These are phyloP conservation scores for Carex myosuroides DNA, from an alignment of 176 grass and related monocot genomes.

Conservation along the genomic window DNA sequence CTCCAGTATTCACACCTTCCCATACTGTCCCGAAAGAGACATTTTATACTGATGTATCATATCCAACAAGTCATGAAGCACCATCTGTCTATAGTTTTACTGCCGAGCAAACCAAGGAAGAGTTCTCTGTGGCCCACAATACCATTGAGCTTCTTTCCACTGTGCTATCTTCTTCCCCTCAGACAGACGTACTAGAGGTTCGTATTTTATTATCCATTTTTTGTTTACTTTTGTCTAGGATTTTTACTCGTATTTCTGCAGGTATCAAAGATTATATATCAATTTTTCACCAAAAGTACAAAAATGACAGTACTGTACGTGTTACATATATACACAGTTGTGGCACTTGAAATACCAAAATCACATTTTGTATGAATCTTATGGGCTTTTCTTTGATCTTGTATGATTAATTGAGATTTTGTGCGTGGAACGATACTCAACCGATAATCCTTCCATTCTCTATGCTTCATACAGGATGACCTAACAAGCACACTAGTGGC, in stretches of 20 bases:
- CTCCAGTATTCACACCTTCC: constrained; percentile 82
- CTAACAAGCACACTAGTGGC: constrained; percentile 63
- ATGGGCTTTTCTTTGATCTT: neutral
- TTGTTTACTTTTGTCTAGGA: neutral
- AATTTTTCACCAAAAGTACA: neutral
- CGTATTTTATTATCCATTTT: neutral
- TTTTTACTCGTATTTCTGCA: neutral
- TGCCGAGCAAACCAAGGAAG: constrained; percentile 54
- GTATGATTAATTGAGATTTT: neutral
- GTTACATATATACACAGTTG: neutral
- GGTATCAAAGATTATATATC: neutral
- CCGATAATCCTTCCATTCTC: neutral
- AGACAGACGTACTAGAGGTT: constrained; percentile 70
- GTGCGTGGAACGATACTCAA: neutral
- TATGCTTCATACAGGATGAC: constrained; percentile 59
- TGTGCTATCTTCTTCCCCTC: constrained; percentile 78
- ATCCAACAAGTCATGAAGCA: constrained; percentile 54
- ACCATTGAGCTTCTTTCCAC: constrained; percentile 87
- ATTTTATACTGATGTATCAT: constrained; percentile 38
- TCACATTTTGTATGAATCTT: neutral
- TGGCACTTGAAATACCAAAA: neutral
- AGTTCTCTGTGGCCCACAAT: constrained; percentile 73
- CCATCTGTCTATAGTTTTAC: constrained; percentile 38
- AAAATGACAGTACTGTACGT: neutral
- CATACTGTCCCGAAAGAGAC: constrained; percentile 41